phyloP scores from a whole-genome alignment of 31 red algal genomes.

The Porphyra umbilicalis region DNA sequence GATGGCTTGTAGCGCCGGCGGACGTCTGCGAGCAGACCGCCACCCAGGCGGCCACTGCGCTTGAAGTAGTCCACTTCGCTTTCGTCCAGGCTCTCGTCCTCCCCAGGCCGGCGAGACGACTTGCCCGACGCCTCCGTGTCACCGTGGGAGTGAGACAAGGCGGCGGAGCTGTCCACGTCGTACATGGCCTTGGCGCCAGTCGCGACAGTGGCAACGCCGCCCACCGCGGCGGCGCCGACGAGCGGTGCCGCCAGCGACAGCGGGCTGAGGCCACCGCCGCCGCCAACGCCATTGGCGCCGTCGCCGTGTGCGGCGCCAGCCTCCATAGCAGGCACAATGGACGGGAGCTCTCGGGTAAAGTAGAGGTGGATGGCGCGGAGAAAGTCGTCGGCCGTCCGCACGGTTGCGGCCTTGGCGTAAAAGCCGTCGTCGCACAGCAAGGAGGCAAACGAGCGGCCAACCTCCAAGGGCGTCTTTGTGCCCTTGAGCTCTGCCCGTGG shows the following conservation, averaged over 20 bases:
- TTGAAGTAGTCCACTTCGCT: slow-evolving; percentile 20
- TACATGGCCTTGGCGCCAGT: not conserved
- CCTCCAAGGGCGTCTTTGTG: slow-evolving; percentile 64
- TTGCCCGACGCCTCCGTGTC: not conserved
- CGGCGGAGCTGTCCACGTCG: not conserved
- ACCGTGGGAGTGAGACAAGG: not conserved
- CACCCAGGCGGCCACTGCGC: slow-evolving; percentile 63
- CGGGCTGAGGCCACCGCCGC: not conserved
- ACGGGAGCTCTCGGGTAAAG: slow-evolving; percentile 34
- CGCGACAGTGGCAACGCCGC: not conserved
- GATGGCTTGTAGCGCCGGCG: slow-evolving; percentile 38
- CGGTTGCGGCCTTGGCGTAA: slow-evolving; percentile 51
- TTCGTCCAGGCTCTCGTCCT: not conserved
- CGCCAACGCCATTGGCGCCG: not conserved
- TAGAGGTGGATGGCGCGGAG: slow-evolving; percentile 53
- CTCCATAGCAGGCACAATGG: not conserved
- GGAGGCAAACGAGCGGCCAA: slow-evolving; percentile 57
- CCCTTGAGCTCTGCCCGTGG: slow-evolving; percentile 47
- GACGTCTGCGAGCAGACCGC: slow-evolving; percentile 58
- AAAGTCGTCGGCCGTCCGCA: slow-evolving; percentile 23
- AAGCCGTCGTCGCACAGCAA: slow-evolving; percentile 85
- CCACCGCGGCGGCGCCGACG: not conserved
- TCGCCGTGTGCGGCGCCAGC: not conserved
- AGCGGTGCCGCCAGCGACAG: not conserved
- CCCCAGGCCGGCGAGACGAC: not conserved